phyloP scores from a whole-genome alignment of 306 rosid species.

The Castanea crenata region DNA sequence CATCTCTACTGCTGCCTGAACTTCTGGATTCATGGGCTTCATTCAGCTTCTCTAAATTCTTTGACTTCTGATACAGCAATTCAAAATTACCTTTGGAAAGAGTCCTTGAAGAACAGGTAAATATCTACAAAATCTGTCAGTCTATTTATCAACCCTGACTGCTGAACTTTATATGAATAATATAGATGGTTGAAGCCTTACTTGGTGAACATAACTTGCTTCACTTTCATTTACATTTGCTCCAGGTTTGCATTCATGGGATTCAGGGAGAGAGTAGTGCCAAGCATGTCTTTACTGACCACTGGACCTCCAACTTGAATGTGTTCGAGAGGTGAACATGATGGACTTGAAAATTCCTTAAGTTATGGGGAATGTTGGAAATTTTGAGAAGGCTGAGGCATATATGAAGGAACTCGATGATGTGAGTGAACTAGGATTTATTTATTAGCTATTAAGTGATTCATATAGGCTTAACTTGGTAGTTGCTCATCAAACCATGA shows the following conservation, averaged over 20 bases:
- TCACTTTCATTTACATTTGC: conserved; percentile 7
- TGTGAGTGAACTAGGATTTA: conserved; percentile 49
- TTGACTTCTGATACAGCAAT: conserved; percentile 15
- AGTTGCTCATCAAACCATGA: background rate
- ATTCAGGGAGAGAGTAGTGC: conserved; percentile 38
- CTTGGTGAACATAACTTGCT: background rate
- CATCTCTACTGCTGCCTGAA: no score
- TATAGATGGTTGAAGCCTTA: conserved; percentile 11
- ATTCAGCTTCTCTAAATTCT: no score
- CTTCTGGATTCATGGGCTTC: no score
- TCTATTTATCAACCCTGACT: conserved; percentile 13
- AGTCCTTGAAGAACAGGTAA: conserved; percentile 56
- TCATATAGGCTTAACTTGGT: background rate
- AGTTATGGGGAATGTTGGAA: conserved; percentile 53
- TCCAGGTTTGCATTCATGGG: conserved; percentile 22
- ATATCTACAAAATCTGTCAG: background rate
- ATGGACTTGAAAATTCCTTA: conserved; percentile 52
- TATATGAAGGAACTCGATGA: conserved; percentile 78
- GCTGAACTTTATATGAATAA: conserved; percentile 12
- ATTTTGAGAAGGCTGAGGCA: conserved; percentile 78
- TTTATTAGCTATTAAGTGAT: conserved; percentile 12
- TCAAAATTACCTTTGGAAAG: conserved; percentile 42
- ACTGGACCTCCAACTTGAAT: conserved; percentile 33
- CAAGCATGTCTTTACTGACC: conserved; percentile 22
- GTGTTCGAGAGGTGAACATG: conserved; percentile 35